Base-by-base conservation (phyloP, 345 rosid species). In the Eucalyptus victrix region DNA sequence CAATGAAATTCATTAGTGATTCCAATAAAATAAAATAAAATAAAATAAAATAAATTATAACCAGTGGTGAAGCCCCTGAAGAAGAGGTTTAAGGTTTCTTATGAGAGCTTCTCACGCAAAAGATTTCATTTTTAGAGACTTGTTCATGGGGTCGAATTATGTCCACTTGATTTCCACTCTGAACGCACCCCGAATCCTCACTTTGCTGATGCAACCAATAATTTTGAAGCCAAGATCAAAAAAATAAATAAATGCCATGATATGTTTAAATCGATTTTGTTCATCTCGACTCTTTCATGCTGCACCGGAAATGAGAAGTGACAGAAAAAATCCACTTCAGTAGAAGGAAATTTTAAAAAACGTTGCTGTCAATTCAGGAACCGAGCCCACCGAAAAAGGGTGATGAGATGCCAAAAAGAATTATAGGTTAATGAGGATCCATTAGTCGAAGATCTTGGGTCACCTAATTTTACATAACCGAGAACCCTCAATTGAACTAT, bases 161-260 rank as follows among this genome's bases (percentile, higher is more conserved):
- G 34, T 62, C 69, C 32, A 28, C 8, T 28, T 28, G 69, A 30
- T 62, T 62, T 28, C 8, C 17, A 62, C 15, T 0, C 0, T 9
- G 9, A 62, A 12, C 1, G 69, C 34, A 30, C 18, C 69, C 5
- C 3, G 4, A 28, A 28, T 28, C 32, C 32, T 62, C 34, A 28
- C 32, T 30, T 62, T 62, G 34, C 34, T 0, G 17, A 28, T 6
- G 32, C 4, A 28, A 62, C 3, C 69, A 30, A 62, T 13, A 62
- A 62, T 62, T 60, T 62, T 30, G 32, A 62, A 62, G 18, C 17
- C 69, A 62, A 62, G 15, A 6, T 12, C 4, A 34, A 62, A 28
- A 26, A 28, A 28, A 62, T 53, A 30, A 28, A 30, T 3, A 12
- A 28, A 2, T 14, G 17, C 3, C 69, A 28, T 56, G 13, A 56